Percentiles rank a stretch among this genome's conserved stretches.
Evolutionary conservation across 1,284 basidiomycete genomes (phyloP).

Genomic region (Exobasidium cylindrosporum): DNA sequence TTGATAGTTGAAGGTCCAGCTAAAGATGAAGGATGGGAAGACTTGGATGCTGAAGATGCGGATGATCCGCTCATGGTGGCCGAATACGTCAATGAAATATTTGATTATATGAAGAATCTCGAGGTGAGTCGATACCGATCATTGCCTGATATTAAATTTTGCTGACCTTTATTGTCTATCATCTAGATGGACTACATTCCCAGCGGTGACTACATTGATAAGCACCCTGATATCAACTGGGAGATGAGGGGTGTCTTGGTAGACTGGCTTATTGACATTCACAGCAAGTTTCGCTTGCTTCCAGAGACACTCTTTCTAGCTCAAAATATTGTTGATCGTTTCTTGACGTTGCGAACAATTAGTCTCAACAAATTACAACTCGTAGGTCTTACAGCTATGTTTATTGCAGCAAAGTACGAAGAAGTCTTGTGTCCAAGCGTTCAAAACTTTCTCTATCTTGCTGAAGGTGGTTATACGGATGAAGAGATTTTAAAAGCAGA

Average conservation of each 20-base stretch:
- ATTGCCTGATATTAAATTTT: background rate
- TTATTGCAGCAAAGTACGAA: slow-evolving; percentile 91
- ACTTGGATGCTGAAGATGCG: slow-evolving; percentile 87
- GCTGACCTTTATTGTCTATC: background rate
- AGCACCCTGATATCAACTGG: slow-evolving; percentile 53
- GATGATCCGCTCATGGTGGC: slow-evolving; percentile 95
- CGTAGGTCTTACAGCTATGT: slow-evolving; percentile 89
- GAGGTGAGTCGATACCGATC: slow-evolving; percentile 59
- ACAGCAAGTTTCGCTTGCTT: slow-evolving; percentile 85
- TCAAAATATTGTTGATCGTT: slow-evolving; percentile 93
- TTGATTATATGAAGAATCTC: slow-evolving; percentile 78
- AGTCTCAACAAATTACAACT: slow-evolving; percentile 91
- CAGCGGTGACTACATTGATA: slow-evolving; percentile 48
- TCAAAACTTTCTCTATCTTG: slow-evolving; percentile 68
- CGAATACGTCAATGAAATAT: slow-evolving; percentile 93
- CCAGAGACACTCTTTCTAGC: slow-evolving; percentile 95
- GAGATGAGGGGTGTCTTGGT: slow-evolving; percentile 74
- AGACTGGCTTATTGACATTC: slow-evolving; percentile 97
- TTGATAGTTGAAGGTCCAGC: slow-evolving; percentile 13
- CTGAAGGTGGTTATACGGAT: slow-evolving; percentile 50
- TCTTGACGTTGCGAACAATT: slow-evolving; percentile 83
- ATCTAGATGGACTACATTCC: slow-evolving; percentile 42
- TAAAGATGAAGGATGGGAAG: slow-evolving; percentile 67
- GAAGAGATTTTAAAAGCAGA: slow-evolving; percentile 65
- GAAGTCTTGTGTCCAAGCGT: slow-evolving; percentile 91